Evolutionary conservation across 371 early-diverging fungal species (phyloP), one percentile per base, ranked within the genome.

Genomic region (Caulochytrium protostelioides): DNA sequence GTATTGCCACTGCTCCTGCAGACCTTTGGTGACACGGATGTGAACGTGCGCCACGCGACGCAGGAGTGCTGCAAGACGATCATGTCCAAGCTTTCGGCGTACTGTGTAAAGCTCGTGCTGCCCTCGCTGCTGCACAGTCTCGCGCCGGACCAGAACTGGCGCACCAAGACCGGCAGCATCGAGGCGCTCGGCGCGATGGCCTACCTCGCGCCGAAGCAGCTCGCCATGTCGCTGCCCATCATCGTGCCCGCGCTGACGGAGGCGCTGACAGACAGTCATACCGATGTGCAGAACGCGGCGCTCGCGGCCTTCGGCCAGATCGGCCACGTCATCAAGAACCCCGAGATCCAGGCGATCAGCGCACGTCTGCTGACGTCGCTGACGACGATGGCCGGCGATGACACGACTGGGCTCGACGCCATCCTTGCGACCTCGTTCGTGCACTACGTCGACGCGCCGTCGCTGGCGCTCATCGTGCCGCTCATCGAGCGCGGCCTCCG

Each of bases 141-240:
- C 30, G 77, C 76, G 9, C n/a, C n/a, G n/a, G 85, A 85, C 45
- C 65, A 76, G 41, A 77, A 76, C 43, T 95, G 92, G 92, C 74
- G 97, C 41, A 82, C 92, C 15, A 94, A 95, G 61, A 79, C 77
- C 42, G 97, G 87, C 22, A 75, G 79, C 8, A 79, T 91, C 29
- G 94, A 95, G 48, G 66, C 91, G n/a, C 57, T 95, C 40, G 87
- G 87, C 30, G 62, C 84, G 3, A 94, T 90, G 84, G 90, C 94
- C 0, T 87, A 69, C 51, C 74, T 86, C 48, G 91, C 90, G 4
- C 91, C 95, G n/a, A 83, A 83, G 47, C 94, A 92, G 52, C 63
- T 95, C 13, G 73, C 83, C 3, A 61, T 81, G 12, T 72, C 79
- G 18, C 62, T 95, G 36, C 97, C 97, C 3, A 74, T 72, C 4